These are phyloP conservation scores for Cicer chorassanicum DNA, from an alignment of 306 rosid genomes.

Conservation along the genomic window DNA sequence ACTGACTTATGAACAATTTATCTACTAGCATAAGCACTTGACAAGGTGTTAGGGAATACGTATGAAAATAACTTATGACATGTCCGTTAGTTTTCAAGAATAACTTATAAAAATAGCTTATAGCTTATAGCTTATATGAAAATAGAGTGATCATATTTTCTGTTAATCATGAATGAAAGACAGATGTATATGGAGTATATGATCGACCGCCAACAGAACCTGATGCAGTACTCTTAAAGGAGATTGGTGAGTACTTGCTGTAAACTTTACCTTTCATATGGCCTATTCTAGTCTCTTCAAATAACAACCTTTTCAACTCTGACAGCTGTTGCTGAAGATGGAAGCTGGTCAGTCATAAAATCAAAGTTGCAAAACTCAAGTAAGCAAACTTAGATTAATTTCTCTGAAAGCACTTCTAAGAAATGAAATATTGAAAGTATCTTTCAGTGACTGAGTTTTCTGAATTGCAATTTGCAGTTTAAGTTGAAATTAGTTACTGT, in stretches of 20 bases:
- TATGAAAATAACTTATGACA: no score
- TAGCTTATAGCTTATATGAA: no score
- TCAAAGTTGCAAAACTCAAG: constrained; percentile 64
- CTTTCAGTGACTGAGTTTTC: not conserved
- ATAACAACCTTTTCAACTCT: constrained; percentile 9
- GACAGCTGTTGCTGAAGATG: constrained; percentile 75
- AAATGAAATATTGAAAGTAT: not conserved
- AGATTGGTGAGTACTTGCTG: constrained; percentile 64
- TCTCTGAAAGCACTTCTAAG: not conserved
- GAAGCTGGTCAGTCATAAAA: constrained; percentile 79
- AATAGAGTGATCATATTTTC: constrained; percentile 32
- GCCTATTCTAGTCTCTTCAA: constrained; percentile 30
- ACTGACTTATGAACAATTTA: no score
- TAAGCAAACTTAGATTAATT: constrained; percentile 41
- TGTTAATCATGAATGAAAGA: constrained; percentile 58
- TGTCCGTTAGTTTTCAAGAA: no score
- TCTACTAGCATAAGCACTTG: no score
- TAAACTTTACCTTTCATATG: constrained; percentile 39
- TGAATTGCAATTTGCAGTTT: not conserved
- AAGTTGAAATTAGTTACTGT: not conserved
- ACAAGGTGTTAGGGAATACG: no score
- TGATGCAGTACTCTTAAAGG: constrained; percentile 74
- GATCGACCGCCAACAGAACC: constrained; percentile 84
- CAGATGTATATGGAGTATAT: constrained; percentile 90
- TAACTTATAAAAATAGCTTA: no score